phyloP scores from a whole-genome alignment of 2,329 filamentous ascomycete genomes.

The Microsporum canis region DNA sequence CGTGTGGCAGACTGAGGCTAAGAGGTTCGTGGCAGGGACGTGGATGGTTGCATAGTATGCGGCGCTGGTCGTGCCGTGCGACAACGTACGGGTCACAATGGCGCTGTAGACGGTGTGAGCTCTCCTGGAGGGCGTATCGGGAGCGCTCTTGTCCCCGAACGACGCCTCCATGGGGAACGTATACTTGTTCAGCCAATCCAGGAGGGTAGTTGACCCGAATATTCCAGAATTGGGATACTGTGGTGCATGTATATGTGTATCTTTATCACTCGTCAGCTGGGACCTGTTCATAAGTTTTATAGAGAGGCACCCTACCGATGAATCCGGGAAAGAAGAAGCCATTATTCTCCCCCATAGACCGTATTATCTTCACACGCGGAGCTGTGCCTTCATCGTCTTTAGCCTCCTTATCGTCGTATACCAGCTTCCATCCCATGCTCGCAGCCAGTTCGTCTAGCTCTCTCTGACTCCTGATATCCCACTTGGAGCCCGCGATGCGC shows the following conservation, averaged over 20 bases:
- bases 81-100: constrained; percentile 66
- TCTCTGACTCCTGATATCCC: constrained; percentile 21
- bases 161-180: constrained; percentile 88
- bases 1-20: constrained; percentile 69
- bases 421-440: constrained; percentile 24
- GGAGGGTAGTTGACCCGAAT: constrained; percentile 82
- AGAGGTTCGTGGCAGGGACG: constrained; percentile 76
- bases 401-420: constrained; percentile 13
- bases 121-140: constrained; percentile 19
- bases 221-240: constrained; percentile 93
- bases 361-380: constrained; percentile 24
- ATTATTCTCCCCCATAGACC: constrained; percentile 30
- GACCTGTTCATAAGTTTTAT: neutral
- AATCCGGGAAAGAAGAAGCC: constrained; percentile 40
- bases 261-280: constrained; percentile 34
- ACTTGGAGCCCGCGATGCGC: constrained; percentile 26
- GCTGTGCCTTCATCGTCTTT: neutral
- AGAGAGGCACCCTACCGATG: constrained; percentile 26
- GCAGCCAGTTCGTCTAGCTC: constrained; percentile 21
- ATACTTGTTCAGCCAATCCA: constrained; percentile 89
- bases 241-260: constrained; percentile 89
- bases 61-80: constrained; percentile 84
- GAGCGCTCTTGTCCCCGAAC: constrained; percentile 37
- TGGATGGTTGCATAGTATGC: constrained; percentile 92
- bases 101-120: constrained; percentile 55